phyloP scores from a whole-genome alignment of 2,329 filamentous ascomycete species.

The Fusarium poae region DNA sequence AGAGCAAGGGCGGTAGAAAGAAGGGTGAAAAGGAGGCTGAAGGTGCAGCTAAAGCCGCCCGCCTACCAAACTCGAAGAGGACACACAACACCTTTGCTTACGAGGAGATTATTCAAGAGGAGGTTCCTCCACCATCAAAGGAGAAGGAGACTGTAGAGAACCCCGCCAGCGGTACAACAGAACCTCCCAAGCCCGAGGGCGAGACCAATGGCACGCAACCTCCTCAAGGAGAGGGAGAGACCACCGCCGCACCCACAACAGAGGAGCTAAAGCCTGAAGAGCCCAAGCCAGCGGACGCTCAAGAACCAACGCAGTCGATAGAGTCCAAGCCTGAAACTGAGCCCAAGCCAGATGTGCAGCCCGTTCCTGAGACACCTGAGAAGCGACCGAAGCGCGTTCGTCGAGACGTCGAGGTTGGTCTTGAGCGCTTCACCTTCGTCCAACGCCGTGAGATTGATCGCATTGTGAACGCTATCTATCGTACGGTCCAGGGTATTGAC shows the following conservation, averaged over 20 bases:
- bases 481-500: conserved; percentile 83
- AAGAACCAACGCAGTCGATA: conserved; percentile 39
- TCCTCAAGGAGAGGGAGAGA: conserved; percentile 21
- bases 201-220: conserved; percentile 34
- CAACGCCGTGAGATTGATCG: conserved; percentile 81
- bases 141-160: conserved; percentile 47
- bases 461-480: conserved; percentile 86
- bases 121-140: conserved; percentile 56
- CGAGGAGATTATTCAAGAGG: conserved; percentile 74
- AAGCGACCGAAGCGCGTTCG: conserved; percentile 69
- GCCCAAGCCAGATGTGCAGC: conserved; percentile 38
- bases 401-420: conserved; percentile 80
- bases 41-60: conserved; percentile 66
- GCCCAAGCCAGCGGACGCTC: conserved; percentile 45
- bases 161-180: conserved; percentile 36
- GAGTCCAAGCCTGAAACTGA: conserved; percentile 41
- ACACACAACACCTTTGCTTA: conserved; percentile 78
- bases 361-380: conserved; percentile 54
- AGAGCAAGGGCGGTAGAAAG: conserved; percentile 68
- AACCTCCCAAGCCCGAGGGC: conserved; percentile 26
- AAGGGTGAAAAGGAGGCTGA: conserved; percentile 69
- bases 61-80: conserved; percentile 79
- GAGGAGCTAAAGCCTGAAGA: conserved; percentile 38
- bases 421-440: conserved; percentile 79
- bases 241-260: conserved; percentile 6